These are phyloP conservation scores for Xylaria venustula DNA, from an alignment of 495 filamentous ascomycete species.

Conservation along the genomic window DNA sequence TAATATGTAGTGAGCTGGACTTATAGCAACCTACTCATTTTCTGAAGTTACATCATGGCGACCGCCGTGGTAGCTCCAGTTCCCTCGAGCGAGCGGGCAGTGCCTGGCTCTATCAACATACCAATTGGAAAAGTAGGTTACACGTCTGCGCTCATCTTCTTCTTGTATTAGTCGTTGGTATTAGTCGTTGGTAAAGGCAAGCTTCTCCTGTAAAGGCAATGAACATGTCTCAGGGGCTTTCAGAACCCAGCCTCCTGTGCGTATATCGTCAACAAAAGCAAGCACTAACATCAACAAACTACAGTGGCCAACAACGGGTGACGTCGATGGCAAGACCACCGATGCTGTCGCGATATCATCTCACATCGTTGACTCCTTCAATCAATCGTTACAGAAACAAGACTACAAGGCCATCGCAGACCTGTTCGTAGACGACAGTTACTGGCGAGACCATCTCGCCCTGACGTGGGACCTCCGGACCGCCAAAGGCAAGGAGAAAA, in stretches of 20 bases:
- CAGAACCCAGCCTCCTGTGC: too few relatives aligned
- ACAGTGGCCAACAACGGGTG: constrained; percentile 37
- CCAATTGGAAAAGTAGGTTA: too few relatives aligned
- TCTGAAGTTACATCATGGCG: constrained; percentile 1
- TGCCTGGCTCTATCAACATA: constrained; percentile 59
- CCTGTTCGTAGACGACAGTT: constrained; percentile 57
- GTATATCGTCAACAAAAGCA: too few relatives aligned
- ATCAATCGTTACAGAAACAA: constrained; percentile 38
- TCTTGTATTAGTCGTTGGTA: too few relatives aligned
- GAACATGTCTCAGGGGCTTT: too few relatives aligned
- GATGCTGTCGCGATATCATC: constrained; percentile 49
- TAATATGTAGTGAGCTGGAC: too few relatives aligned
- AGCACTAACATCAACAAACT: too few relatives aligned
- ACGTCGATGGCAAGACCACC: constrained; percentile 25
- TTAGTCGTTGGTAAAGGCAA: too few relatives aligned
- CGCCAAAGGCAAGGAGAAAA: constrained; percentile 51
- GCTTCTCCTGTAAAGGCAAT: too few relatives aligned
- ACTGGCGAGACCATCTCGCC: constrained; percentile 64
- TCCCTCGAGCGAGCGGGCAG: constrained; percentile 55
- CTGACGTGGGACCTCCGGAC: constrained; percentile 62
- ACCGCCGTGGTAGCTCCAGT: neutral
- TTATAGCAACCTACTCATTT: neutral
- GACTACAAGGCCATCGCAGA: constrained; percentile 34
- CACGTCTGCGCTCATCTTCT: too few relatives aligned
- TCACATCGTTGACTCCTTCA: constrained; percentile 46